Base-by-base conservation (phyloP, 495 filamentous ascomycete species). In the Neurospora sp. region DNA sequence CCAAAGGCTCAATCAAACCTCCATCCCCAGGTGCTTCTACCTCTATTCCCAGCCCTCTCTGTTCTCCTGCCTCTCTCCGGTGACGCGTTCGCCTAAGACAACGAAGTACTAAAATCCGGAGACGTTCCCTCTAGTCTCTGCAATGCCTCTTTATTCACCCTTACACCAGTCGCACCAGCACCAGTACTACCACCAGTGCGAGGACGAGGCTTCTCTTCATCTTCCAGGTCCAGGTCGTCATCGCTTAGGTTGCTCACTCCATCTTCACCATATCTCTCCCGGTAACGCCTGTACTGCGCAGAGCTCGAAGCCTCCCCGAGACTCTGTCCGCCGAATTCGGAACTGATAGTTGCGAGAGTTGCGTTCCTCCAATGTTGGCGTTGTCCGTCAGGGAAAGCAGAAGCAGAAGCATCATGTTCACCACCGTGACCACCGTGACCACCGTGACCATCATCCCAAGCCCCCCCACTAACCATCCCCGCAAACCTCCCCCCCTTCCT, bases 401-500 rank as follows among this genome's bases (percentile, higher is more conserved):
- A 3, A 0, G 2, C 19, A 43, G 40, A 19, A 45, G 7, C 7
- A 42, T 6, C 31, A 36, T 0, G 19, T 36, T n/a, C n/a, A n/a
- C n/a, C n/a, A n/a, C n/a, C n/a, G n/a, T n/a, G n/a, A n/a, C n/a
- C n/a, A n/a, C n/a, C n/a, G n/a, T n/a, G n/a, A n/a, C n/a, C n/a
- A n/a, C n/a, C n/a, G n/a, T n/a, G n/a, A n/a, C 37, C 66, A 4
- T 34, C 69, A 36, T 37, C 59, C 72, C 72, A 73, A 17, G 21
- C 36, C 3, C 73, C 73, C 0, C 73, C 73, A 3, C 78, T 80
- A 39, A 85, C 75, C 13, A 85, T 74, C 69, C 74, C 77, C 2
- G 77, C 75, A 73, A 85, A 84, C 74, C 74, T 75, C 1, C 82
- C 83, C 13, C 74, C 77, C 70, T 28, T 77, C 45, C 28, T 71